phyloP scores from a whole-genome alignment of 257 asterid species.

The Perilla frutescens region DNA sequence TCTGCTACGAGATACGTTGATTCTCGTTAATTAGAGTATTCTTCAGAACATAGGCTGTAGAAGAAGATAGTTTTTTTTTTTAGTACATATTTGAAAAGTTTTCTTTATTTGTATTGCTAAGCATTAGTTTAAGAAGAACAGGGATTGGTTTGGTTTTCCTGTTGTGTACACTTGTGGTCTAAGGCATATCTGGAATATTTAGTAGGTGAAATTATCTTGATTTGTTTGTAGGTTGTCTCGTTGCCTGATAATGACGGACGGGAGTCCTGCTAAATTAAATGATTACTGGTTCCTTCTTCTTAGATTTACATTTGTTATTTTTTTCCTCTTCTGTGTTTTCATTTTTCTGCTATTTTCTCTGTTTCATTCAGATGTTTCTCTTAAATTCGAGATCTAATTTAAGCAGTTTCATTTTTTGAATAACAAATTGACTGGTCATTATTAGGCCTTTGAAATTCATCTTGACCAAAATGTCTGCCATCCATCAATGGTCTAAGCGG shows the following conservation, averaged over 20 bases:
- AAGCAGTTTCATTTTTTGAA: neutral
- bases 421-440: slow-evolving; percentile 11
- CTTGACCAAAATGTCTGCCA: neutral
- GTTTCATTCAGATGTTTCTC: neutral
- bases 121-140: too few relatives aligned
- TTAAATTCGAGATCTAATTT: neutral
- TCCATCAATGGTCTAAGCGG: neutral
- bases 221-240: neutral
- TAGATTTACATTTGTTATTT: neutral
- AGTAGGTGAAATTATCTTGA: neutral
- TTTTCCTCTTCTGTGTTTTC: neutral
- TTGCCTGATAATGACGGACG: slow-evolving; percentile 6
- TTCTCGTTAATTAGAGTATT: too few relatives aligned
- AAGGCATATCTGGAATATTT: neutral
- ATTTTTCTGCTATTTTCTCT: neutral
- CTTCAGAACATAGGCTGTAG: neutral
- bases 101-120: neutral
- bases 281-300: neutral
- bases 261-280: neutral
- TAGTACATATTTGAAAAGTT: neutral
- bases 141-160: too few relatives aligned
- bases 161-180: too few relatives aligned
- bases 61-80: neutral
- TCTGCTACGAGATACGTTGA: too few relatives aligned
- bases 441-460: neutral